A percentile compares a stretch with the other conserved stretches of the same genome.
Evolutionary conservation across 2,329 filamentous ascomycete genomes (phyloP).

Genomic region (Rhexocercosporidium sp.): DNA sequence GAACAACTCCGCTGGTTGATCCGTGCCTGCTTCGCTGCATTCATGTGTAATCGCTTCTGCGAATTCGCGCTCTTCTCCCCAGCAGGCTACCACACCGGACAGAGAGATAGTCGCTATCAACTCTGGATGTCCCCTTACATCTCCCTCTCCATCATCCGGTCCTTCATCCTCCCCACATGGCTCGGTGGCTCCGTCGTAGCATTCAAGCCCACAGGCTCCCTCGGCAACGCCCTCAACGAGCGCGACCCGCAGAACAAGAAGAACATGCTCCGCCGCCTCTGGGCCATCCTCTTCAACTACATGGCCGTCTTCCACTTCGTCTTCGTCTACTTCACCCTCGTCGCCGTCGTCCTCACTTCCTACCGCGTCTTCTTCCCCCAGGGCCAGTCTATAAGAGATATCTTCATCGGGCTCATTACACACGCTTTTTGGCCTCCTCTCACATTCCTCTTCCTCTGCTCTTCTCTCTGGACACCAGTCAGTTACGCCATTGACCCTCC

Average conservation of each 20-base stretch:
- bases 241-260: conserved; percentile 57
- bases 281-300: conserved; percentile 56
- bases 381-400: background rate
- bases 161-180: conserved; percentile 63
- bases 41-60: conserved; percentile 57
- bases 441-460: conserved; percentile 48
- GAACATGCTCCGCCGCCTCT: conserved; percentile 58
- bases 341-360: conserved; percentile 47
- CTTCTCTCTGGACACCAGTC: conserved; percentile 55
- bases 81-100: conserved; percentile 62
- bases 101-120: conserved; percentile 60
- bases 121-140: conserved; percentile 69
- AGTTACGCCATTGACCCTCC: conserved; percentile 66
- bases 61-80: conserved; percentile 64
- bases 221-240: conserved; percentile 61
- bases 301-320: conserved; percentile 54
- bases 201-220: conserved; percentile 65
- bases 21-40: conserved; percentile 57
- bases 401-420: conserved; percentile 55
- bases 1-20: conserved; percentile 64
- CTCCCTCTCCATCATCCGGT: conserved; percentile 60
- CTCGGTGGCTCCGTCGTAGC: conserved; percentile 62
- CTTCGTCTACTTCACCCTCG: conserved; percentile 44
- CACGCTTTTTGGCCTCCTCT: conserved; percentile 68
- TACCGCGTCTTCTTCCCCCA: conserved; percentile 49